These are phyloP conservation scores for Trichoderma simmonsii DNA, from an alignment of 2,329 filamentous ascomycete genomes.

Conservation along the genomic window DNA sequence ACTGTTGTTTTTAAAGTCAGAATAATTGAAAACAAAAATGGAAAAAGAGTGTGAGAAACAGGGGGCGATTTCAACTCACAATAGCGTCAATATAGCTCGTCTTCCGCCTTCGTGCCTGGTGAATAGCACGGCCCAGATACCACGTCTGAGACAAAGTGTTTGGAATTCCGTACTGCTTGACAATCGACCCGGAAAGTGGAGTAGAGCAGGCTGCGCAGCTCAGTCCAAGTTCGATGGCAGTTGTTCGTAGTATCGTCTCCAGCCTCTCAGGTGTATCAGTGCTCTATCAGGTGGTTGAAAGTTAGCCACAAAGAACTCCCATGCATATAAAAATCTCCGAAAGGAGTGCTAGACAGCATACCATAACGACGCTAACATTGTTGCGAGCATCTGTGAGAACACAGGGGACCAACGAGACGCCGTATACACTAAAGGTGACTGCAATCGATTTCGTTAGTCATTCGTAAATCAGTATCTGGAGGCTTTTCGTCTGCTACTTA, in stretches of 20 bases:
- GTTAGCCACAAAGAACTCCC: background rate
- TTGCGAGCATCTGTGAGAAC: conserved; percentile 37
- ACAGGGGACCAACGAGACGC: conserved; percentile 36
- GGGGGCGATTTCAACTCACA: conserved; percentile 18
- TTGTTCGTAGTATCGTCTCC: conserved; percentile 36
- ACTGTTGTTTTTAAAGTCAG: conserved; percentile 19
- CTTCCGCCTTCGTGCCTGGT: conserved; percentile 30
- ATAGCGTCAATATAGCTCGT: conserved; percentile 30
- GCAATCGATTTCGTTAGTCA: background rate
- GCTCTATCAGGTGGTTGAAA: conserved; percentile 24
- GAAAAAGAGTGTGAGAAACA: background rate
- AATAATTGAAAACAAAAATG: background rate
- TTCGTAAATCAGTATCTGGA: accelerated
- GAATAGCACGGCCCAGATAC: conserved; percentile 34
- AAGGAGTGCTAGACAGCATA: conserved; percentile 11
- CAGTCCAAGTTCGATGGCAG: conserved; percentile 39
- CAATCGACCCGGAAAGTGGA: conserved; percentile 32
- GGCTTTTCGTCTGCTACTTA: conserved; percentile 11
- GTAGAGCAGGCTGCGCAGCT: conserved; percentile 36
- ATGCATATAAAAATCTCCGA: background rate
- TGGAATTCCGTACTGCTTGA: conserved; percentile 34
- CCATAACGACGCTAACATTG: conserved; percentile 35
- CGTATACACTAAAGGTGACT: conserved; percentile 40
- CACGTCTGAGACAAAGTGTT: conserved; percentile 36
- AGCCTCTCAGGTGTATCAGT: conserved; percentile 35